Evolutionary conservation across 352 stramenopile species (phyloP).

Genomic region (Phytopythium sindhum): DNA sequence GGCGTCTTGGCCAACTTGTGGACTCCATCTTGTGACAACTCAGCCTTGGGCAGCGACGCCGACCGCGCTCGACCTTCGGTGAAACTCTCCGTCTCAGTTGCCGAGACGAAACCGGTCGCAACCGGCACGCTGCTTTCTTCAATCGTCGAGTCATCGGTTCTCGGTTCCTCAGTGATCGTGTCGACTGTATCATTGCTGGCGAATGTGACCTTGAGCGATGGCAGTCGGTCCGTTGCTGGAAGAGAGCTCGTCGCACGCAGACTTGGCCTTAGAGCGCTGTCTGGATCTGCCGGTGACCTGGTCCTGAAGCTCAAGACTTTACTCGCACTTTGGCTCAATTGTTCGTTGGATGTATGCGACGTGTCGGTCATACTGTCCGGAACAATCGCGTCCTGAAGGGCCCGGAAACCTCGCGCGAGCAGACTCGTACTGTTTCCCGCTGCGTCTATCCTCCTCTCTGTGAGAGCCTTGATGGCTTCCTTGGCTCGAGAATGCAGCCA

Average conservation of each 20-base stretch:
- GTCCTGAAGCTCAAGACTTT: neutral
- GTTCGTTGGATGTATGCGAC: neutral
- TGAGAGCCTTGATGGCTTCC: slow-evolving; percentile 2
- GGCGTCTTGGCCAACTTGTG: slow-evolving; percentile 9
- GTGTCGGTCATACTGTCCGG: neutral
- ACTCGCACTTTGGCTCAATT: slow-evolving; percentile 1
- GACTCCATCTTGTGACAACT: slow-evolving; percentile 3
- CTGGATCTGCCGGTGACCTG: neutral
- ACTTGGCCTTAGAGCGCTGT: neutral
- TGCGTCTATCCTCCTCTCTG: neutral
- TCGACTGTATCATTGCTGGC: slow-evolving; percentile 6
- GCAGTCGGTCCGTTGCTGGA: neutral
- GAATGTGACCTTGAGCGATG: neutral
- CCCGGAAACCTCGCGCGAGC: slow-evolving; percentile 5
- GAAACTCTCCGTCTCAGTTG: neutral
- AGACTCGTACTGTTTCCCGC: neutral
- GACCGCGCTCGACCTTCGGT: neutral
- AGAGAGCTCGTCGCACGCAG: neutral
- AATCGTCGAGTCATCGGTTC: neutral
- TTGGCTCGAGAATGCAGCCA: slow-evolving; percentile 7
- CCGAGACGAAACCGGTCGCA: neutral
- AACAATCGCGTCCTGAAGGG: slow-evolving; percentile 2
- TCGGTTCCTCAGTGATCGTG: slow-evolving; percentile 23
- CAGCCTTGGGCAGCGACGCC: slow-evolving; percentile 8
- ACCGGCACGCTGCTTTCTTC: neutral